Evolutionary conservation across 2,329 filamentous ascomycete species (phyloP), one percentile per base, ranked within the genome.

Genomic region (Cordyceps javanica): DNA sequence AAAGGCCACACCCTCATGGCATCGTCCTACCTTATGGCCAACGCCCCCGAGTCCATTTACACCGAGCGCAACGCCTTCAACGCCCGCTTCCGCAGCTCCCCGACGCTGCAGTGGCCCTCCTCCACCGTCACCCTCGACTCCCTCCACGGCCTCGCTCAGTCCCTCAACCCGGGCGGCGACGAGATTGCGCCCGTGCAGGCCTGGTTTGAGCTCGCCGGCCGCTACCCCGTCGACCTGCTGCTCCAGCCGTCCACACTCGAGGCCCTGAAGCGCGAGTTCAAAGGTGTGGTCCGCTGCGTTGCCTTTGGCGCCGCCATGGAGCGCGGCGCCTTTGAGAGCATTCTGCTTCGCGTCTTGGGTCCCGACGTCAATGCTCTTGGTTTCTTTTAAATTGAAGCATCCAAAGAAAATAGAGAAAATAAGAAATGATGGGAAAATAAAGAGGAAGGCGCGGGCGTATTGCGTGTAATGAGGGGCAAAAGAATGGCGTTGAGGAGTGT

Each of bases 111-210:
- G 11, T 80, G 77, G 77, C 65, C 66, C 26, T 65, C 72, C 0
- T 65, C 70, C 0, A 66, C 69, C 42, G 69, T 81, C 30, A 74
- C 74, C 2, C 73, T 82, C 26, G 65, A 68, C 30, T 68, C 69
- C 16, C 71, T 82, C 23, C 68, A 73, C 59, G 72, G 72, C n/a
- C 72, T 82, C 2, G 77, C 79, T 1, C 65, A 67, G 51, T 72
- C 73, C 42, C 69, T 81, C 25, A 77, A 75, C 64, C 69, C 72
- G 3, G 69, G 72, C 28, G 63, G 66, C 51, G 56, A 66, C 19
- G 78, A 81, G 64, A 64, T 81, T 39, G 74, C 78, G 28, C 79
- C 79, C 16, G 75, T 82, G 26, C 79, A 82, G 67, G 78, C 75
- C 1, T 82, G 78, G 79, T 82, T 82, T 65, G 79, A 82, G 70